Conservation (phyloP, 805 yeast species). For the Blastobotrys mokoenaii region DNA sequence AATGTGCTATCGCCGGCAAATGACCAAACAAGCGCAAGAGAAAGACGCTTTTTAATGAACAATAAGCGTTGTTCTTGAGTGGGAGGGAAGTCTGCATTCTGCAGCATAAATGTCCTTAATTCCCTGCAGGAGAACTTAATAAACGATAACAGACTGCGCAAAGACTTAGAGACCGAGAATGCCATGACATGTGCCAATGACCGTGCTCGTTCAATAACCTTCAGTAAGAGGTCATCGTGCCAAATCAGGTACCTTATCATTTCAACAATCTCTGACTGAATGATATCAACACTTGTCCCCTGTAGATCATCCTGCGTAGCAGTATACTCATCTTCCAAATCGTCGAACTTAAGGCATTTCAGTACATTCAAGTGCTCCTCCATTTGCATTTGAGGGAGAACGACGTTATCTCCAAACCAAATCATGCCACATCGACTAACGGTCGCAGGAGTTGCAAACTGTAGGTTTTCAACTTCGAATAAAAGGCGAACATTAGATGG, state of each 20-base stretch:
- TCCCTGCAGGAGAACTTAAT: slow-evolving; percentile 31
- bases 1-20: slow-evolving; percentile 49
- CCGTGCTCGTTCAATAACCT: slow-evolving; percentile 24
- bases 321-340: slow-evolving; percentile 14
- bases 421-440: slow-evolving; percentile 88
- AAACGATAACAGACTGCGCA: slow-evolving; percentile 35
- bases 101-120: slow-evolving; percentile 18
- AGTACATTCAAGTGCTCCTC: slow-evolving; percentile 19
- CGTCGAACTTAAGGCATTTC: slow-evolving; percentile 11
- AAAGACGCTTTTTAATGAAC: slow-evolving; percentile 18
- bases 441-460: slow-evolving; percentile 80
- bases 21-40: slow-evolving; percentile 48
- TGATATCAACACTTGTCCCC: neutral
- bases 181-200: slow-evolving; percentile 45
- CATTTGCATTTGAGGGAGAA: slow-evolving; percentile 19
- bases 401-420: slow-evolving; percentile 45
- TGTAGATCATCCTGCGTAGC: neutral
- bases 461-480: slow-evolving; percentile 66
- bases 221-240: slow-evolving; percentile 12
- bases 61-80: slow-evolving; percentile 22
- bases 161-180: slow-evolving; percentile 30
- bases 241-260: neutral
- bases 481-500: slow-evolving; percentile 56
- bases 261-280: slow-evolving; percentile 11
- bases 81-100: slow-evolving; percentile 20